Evolutionary conservation across 441 rosid genomes (phyloP).

Genomic region (Syzygium malaccense): DNA sequence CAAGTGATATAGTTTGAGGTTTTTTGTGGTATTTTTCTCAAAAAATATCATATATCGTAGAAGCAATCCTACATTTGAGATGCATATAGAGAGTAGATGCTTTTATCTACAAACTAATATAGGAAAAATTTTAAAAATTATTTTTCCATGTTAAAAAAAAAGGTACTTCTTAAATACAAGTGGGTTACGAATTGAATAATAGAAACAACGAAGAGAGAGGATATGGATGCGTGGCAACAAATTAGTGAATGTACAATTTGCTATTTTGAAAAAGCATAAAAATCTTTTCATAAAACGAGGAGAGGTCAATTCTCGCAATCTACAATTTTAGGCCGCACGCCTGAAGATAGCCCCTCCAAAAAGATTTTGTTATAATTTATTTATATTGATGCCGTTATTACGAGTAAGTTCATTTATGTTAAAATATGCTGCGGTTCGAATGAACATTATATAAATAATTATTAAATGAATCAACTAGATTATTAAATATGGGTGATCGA

Average conservation of each 20-base stretch:
- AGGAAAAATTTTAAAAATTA: background rate
- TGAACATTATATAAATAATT: background rate
- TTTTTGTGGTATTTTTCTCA: too few relatives aligned
- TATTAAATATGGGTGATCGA: too few relatives aligned
- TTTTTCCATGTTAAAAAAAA: background rate
- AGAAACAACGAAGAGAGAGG: background rate
- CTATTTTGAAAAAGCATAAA: background rate
- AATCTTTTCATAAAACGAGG: background rate
- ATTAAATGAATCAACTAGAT: background rate
- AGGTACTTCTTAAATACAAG: background rate
- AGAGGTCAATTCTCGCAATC: rapidly evolving
- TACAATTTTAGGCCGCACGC: background rate
- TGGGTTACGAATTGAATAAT: background rate
- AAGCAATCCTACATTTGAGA: background rate
- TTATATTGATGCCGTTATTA: background rate
- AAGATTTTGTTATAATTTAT: background rate
- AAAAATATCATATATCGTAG: too few relatives aligned
- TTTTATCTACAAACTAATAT: background rate
- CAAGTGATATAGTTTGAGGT: too few relatives aligned
- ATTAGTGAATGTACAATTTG: background rate
- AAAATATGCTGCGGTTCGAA: background rate
- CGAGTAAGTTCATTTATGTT: background rate
- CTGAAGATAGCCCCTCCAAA: background rate
- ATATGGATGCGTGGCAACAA: too few relatives aligned
- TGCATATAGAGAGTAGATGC: background rate